Base-by-base conservation (phyloP, 495 filamentous ascomycete genomes). In the Amniculicola lignicola region DNA sequence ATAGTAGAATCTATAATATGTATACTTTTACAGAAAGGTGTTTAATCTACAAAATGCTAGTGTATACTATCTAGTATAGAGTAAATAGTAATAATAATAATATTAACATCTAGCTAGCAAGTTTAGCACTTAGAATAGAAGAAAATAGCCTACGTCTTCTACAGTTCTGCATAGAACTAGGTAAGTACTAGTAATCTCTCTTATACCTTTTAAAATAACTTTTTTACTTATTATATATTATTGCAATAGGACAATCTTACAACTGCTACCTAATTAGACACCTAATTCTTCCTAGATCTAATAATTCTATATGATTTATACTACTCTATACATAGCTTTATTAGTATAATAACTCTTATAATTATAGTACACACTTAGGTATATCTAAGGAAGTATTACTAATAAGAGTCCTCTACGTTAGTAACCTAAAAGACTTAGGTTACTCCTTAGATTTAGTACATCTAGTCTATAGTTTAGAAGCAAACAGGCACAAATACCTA, bases 391-490 rank as follows among this genome's bases (percentile, higher is more conserved):
- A 14, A 52, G 22, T 25, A 25, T 41, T 42, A 28, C 49, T 37
- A n/a, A 52, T 37, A 18, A 52, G 49, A 29, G 4, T 52, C 49
- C 49, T 52, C 25, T 52, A 52, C 35, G 49, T 52, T 28, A 37
- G 49, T 38, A 25, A 52, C 31, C 49, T 28, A 28, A 31, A 47
- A 25, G 43, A 47, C 19, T 4, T 21, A 47, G 43, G 27, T 33
- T 31, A 47, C 19, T 11, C 14, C 29, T 27, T 22, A 41, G 25
- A 52, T 5, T 23, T 52, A n/a, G 33, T 52, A 29, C 37, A 37
- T 52, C 49, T 52, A 25, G 43, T 41, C 31, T 16, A 18, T 42
- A 24, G 16, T n/a, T 39, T 28, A 52, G 19, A 39, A 42, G 28
- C 21, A 42, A 40, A n/a, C 15, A 42, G 15, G 15, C 3, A 52